phyloP scores from a whole-genome alignment of 257 asterid genomes.

The Ligustrum vulgare region DNA sequence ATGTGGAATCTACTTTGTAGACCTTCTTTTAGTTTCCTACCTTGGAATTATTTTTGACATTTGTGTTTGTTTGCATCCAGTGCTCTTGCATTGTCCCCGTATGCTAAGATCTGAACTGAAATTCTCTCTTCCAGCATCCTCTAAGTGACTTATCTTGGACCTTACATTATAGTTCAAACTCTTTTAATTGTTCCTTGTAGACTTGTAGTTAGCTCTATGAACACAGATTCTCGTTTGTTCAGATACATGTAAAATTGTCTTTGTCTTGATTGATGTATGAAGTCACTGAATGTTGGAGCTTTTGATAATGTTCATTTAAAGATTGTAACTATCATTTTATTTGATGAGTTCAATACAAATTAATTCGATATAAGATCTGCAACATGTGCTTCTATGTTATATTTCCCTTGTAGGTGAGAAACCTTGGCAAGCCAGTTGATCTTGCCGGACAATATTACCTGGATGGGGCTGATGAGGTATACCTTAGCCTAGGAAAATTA shows the following conservation, averaged over 20 bases:
- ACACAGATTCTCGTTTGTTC: not conserved
- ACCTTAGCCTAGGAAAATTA: slow-evolving; percentile 17
- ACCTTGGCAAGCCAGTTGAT: slow-evolving; percentile 97
- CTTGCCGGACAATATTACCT: slow-evolving; percentile 89
- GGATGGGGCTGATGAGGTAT: slow-evolving; percentile 99
- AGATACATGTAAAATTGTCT: not conserved
- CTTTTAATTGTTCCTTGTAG: not conserved
- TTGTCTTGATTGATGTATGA: not conserved
- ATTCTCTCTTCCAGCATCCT: not conserved
- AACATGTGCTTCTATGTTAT: slow-evolving; percentile 6
- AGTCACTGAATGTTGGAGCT: slow-evolving; percentile 5
- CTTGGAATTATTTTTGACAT: not conserved
- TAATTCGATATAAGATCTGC: slow-evolving; percentile 6
- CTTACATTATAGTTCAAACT: not conserved
- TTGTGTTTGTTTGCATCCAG: not conserved
- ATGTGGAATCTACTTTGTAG: not conserved
- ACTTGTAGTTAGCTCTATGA: not conserved
- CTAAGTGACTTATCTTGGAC: not conserved
- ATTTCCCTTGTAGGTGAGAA: slow-evolving; percentile 71
- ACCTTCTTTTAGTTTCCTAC: not conserved
- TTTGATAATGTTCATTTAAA: not conserved
- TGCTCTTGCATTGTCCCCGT: slow-evolving; percentile 3
- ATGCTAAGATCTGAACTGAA: not conserved
- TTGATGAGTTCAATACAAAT: slow-evolving; percentile 17
- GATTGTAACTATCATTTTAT: slow-evolving; percentile 13